Percentiles rank a stretch among this genome's conserved stretches.
These are phyloP conservation scores for Plasmodium adleri DNA, from an alignment of 169 alveolate species.

Conservation along the genomic window DNA sequence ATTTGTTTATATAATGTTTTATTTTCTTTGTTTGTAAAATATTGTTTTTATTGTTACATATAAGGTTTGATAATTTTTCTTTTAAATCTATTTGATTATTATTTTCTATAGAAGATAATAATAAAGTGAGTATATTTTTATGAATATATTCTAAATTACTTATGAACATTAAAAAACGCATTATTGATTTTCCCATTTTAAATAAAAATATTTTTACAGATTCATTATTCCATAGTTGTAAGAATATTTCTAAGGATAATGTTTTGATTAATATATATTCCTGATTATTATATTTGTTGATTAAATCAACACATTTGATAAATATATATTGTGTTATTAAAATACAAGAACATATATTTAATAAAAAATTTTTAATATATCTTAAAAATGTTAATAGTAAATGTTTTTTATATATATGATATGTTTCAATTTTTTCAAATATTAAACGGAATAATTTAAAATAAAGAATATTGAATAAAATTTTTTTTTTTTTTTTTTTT, in stretches of 20 bases:
- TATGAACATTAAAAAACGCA: conserved; percentile 48
- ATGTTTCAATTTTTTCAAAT: conserved; percentile 46
- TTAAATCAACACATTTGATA: conserved; percentile 56
- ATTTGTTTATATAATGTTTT: conserved; percentile 13
- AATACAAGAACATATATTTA: conserved; percentile 48
- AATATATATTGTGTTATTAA: conserved; percentile 66
- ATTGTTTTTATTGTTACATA: neutral
- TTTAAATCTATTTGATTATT: conserved; percentile 23
- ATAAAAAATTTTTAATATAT: conserved; percentile 57
- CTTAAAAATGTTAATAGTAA: conserved; percentile 28
- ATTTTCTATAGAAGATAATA: conserved; percentile 34
- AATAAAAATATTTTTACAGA: conserved; percentile 23
- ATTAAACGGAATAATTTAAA: conserved; percentile 38
- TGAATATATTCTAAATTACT: conserved; percentile 56
- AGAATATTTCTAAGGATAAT: conserved; percentile 50
- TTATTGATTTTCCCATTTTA: conserved; percentile 41
- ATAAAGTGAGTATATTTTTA: conserved; percentile 44
- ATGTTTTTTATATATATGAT: conserved; percentile 37
- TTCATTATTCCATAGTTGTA: conserved; percentile 73
- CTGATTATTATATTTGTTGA: conserved; percentile 66
- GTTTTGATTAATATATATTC: conserved; percentile 58
- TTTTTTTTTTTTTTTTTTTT: neutral
- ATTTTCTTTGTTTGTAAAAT: conserved; percentile 17
- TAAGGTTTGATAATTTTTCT: neutral
- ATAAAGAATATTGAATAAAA: conserved; percentile 43